These are phyloP conservation scores for Anethum foeniculum DNA, from an alignment of 140 eudicot species.

Conservation along the genomic window DNA sequence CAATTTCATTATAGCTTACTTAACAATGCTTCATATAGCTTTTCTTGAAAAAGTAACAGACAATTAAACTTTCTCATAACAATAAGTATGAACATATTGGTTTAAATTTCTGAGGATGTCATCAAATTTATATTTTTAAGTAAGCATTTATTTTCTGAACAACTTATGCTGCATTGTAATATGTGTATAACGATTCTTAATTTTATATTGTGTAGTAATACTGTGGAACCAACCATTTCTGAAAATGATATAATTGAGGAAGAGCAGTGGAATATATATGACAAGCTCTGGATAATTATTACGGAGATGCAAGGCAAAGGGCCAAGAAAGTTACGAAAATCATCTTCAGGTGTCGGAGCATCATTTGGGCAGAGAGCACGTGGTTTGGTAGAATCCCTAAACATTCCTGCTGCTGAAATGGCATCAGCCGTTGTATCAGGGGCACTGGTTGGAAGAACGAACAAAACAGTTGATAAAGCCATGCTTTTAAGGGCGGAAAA, in stretches of 20 bases:
- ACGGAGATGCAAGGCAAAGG: conserved; percentile 87
- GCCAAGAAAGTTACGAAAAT: conserved; percentile 62
- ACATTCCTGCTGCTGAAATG: conserved; percentile 99
- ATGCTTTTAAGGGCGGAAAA: conserved; percentile 84
- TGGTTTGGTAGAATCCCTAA: conserved; percentile 91
- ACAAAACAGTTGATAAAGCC: conserved; percentile 82
- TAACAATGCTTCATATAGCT: too few relatives aligned
- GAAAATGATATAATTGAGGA: conserved; percentile 48
- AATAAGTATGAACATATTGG: background rate
- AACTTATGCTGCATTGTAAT: background rate
- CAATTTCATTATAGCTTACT: too few relatives aligned
- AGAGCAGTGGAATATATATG: conserved; percentile 85
- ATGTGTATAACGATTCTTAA: background rate
- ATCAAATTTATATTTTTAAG: too few relatives aligned
- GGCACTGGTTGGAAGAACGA: conserved; percentile 75
- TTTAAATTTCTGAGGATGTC: background rate
- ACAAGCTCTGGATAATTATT: conserved; percentile 61
- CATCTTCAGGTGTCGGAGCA: conserved; percentile 56
- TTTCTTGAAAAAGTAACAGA: too few relatives aligned
- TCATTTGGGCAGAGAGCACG: conserved; percentile 97
- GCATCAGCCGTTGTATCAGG: conserved; percentile 94
- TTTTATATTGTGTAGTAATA: conserved; percentile 23
- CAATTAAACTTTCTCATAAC: background rate
- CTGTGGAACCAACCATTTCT: conserved; percentile 17
- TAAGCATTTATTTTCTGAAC: too few relatives aligned